These are phyloP conservation scores for Sugiyamaella lignohabitans DNA, from an alignment of 805 yeast species.

Conservation along the genomic window DNA sequence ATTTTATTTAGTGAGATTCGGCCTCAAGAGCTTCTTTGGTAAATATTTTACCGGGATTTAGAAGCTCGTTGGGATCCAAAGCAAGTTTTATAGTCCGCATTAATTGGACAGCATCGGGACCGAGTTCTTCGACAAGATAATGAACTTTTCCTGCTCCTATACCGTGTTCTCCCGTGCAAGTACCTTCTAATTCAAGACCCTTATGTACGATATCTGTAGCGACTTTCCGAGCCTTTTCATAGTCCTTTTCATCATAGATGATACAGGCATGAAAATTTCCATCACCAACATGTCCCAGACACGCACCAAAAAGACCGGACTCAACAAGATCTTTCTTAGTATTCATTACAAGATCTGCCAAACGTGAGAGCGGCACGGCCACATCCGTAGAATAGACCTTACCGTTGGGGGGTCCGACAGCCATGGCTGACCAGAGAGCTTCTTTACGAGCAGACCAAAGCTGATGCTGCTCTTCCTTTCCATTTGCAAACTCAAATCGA, in stretches of 20 bases:
- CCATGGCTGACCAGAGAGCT: slow-evolving; percentile 65
- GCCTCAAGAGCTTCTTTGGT: neutral
- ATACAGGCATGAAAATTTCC: slow-evolving; percentile 83
- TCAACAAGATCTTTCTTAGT: slow-evolving; percentile 57
- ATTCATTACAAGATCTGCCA: slow-evolving; percentile 53
- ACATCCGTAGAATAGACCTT: slow-evolving; percentile 87
- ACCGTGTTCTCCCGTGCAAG: slow-evolving; percentile 89
- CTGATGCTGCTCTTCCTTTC: slow-evolving; percentile 57
- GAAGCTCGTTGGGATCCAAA: slow-evolving; percentile 63
- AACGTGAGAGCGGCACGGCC: slow-evolving; percentile 75
- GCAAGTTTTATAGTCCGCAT: slow-evolving; percentile 74
- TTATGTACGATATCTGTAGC: slow-evolving; percentile 68
- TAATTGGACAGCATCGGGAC: slow-evolving; percentile 54
- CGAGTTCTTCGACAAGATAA: slow-evolving; percentile 58
- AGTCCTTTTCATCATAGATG: slow-evolving; percentile 46
- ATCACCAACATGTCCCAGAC: slow-evolving; percentile 87
- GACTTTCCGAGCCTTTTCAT: slow-evolving; percentile 45
- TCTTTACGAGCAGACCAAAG: slow-evolving; percentile 82
- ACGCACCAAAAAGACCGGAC: slow-evolving; percentile 54
- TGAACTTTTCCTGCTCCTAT: slow-evolving; percentile 74
- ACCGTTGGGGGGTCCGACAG: slow-evolving; percentile 56
- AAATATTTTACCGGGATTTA: slow-evolving; percentile 72
- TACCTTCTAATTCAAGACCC: slow-evolving; percentile 69
- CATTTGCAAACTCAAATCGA: slow-evolving; percentile 58
- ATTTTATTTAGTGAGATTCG: too few species aligned